These are phyloP conservation scores for Saprolegnia diclina DNA, from an alignment of 352 stramenopile genomes.

Conservation along the genomic window DNA sequence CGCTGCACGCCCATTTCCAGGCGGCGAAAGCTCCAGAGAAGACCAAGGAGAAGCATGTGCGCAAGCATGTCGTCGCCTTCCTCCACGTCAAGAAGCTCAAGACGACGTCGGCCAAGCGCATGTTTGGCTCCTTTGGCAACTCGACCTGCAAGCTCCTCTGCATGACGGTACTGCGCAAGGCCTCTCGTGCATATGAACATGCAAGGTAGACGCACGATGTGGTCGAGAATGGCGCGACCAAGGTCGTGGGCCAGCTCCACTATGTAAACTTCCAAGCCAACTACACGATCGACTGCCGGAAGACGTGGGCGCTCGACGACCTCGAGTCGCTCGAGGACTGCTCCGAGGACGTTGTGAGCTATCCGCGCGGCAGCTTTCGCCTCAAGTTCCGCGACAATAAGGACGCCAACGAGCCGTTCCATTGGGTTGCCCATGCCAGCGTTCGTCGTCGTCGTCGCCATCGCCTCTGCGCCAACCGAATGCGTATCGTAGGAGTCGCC, in stretches of 20 bases:
- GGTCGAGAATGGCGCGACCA: neutral
- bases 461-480: neutral
- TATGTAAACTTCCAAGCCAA: conserved; percentile 19
- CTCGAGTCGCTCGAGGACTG: conserved; percentile 36
- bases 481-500: neutral
- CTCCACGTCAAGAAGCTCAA: conserved; percentile 18
- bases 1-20: conserved; percentile 17
- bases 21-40: conserved; percentile 3
- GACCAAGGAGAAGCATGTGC: conserved; percentile 5
- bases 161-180: conserved; percentile 3
- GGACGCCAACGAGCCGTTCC: neutral
- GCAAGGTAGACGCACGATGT: conserved; percentile 8
- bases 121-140: conserved; percentile 8
- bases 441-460: neutral
- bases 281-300: conserved; percentile 14
- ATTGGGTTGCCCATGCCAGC: conserved; percentile 11
- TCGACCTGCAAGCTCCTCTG: conserved; percentile 15
- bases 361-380: conserved; percentile 3
- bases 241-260: conserved; percentile 4
- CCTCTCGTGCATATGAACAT: neutral
- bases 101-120: conserved; percentile 4
- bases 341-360: conserved; percentile 44
- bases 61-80: conserved; percentile 17
- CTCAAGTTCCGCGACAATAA: neutral
- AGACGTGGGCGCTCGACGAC: conserved; percentile 19